Evolutionary conservation across 192 early-diverging fungal species (phyloP).

Genomic region (Coemansia sp.): DNA sequence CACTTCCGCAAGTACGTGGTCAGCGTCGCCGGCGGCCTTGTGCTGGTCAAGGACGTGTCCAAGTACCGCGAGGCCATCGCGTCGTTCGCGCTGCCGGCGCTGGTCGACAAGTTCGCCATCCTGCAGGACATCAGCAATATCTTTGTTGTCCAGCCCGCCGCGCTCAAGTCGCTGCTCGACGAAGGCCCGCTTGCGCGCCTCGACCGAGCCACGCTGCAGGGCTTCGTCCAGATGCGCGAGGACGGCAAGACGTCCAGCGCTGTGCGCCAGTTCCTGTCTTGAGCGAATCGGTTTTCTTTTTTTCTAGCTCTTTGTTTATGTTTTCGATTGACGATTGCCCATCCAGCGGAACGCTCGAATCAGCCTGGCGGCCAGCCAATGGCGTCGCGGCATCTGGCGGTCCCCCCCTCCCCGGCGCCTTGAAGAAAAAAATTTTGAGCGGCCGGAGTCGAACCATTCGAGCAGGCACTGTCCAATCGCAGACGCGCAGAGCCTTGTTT

Average conservation of each 20-base stretch:
- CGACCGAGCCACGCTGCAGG: conserved; percentile 75
- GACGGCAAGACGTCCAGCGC: conserved; percentile 68
- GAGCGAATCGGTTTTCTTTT: background rate
- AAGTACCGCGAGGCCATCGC: conserved; percentile 88
- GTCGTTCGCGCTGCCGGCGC: conserved; percentile 67
- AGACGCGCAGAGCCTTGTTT: background rate
- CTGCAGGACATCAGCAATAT: conserved; percentile 91
- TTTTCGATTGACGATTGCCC: background rate
- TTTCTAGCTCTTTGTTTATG: background rate
- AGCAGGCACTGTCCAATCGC: conserved; percentile 1
- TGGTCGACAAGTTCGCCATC: conserved; percentile 87
- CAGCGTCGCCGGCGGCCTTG: conserved; percentile 82
- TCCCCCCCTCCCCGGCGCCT: too few relatives aligned
- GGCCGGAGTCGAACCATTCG: background rate
- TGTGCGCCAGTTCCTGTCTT: conserved; percentile 32
- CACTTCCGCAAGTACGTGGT: conserved; percentile 89
- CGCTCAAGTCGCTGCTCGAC: conserved; percentile 81
- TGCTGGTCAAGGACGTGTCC: conserved; percentile 90
- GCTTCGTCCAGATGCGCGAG: conserved; percentile 85
- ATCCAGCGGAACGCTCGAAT: background rate
- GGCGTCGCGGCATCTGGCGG: background rate
- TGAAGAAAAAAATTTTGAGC: conserved; percentile 1
- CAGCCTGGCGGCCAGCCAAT: conserved; percentile 1
- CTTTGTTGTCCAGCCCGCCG: conserved; percentile 89
- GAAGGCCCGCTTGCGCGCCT: conserved; percentile 82